A percentile compares a stretch with the other conserved stretches of the same genome.
These are phyloP conservation scores for Allomyces arbusculus DNA, from an alignment of 192 early-diverging fungal genomes.

Conservation along the genomic window DNA sequence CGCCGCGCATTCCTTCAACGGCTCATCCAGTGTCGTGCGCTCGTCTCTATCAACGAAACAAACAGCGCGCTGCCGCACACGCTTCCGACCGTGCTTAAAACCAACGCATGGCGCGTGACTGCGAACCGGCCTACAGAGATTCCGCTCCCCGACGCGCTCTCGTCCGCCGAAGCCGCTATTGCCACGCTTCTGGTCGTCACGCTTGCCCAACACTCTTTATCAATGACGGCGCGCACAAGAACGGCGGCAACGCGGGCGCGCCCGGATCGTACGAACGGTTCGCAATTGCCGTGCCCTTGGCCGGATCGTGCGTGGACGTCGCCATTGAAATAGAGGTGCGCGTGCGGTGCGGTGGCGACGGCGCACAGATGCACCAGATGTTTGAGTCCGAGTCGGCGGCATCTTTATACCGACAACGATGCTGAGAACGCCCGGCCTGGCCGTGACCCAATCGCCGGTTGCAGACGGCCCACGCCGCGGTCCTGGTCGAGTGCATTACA, in stretches of 20 bases:
- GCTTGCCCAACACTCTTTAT: constrained; percentile 9
- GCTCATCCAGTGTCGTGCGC: constrained; percentile 9
- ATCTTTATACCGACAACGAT: no score
- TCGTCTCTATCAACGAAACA: constrained; percentile 4
- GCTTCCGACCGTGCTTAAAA: not conserved
- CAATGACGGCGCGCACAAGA: constrained; percentile 10
- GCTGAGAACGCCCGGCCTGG: no score
- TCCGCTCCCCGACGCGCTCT: constrained; percentile 9
- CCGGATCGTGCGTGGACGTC: constrained; percentile 13
- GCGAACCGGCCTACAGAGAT: constrained; percentile 1
- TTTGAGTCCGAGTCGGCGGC: no score
- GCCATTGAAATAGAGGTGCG: constrained; percentile 7
- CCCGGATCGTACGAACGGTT: not conserved
- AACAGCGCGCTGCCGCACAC: constrained; percentile 7
- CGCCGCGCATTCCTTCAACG: constrained; percentile 5
- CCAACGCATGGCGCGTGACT: not conserved
- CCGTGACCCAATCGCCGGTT: not conserved
- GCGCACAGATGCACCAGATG: no score
- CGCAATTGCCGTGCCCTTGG: constrained; percentile 10
- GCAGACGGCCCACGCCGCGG: not conserved
- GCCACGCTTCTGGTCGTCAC: constrained; percentile 11
- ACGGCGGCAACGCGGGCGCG: not conserved
- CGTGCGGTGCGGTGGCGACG: not conserved
- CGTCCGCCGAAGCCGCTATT: constrained; percentile 15
- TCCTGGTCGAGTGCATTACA: not conserved